phyloP scores from a whole-genome alignment of 768 basidiomycete species.

The Gloeophyllum trabeum region DNA sequence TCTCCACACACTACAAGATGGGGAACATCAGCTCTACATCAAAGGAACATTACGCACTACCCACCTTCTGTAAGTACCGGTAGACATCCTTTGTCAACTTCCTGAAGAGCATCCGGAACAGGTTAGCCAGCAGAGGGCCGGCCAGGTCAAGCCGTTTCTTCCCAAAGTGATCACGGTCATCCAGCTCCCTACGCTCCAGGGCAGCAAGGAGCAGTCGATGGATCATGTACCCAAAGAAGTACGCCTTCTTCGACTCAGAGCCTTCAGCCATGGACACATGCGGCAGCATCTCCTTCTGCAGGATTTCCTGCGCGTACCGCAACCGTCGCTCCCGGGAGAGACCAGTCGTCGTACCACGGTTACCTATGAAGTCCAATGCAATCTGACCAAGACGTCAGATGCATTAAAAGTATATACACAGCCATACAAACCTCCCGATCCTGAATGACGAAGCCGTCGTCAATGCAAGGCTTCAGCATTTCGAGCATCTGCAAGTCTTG shows the following conservation, averaged over 20 bases:
- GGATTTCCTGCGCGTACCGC: constrained; percentile 92
- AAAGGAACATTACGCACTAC: no score
- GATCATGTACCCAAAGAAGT: constrained; percentile 99
- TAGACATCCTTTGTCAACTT: constrained; percentile 97
- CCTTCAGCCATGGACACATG: constrained; percentile 95
- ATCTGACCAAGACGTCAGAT: constrained; percentile 19
- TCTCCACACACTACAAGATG: constrained; percentile 77
- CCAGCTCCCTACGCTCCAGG: constrained; percentile 87
- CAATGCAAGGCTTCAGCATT: constrained; percentile 96
- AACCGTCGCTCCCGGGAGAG: constrained; percentile 88
- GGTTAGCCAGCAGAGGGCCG: constrained; percentile 89
- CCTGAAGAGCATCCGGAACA: constrained; percentile 96
- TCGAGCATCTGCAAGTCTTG: constrained; percentile 94
- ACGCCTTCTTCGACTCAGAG: constrained; percentile 96
- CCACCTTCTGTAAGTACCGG: constrained; percentile 91
- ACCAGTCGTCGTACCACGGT: constrained; percentile 91
- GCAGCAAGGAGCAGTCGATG: constrained; percentile 91
- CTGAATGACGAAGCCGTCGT: constrained; percentile 97
- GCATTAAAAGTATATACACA: background rate
- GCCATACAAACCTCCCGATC: constrained; percentile 66
- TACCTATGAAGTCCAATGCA: constrained; percentile 95
- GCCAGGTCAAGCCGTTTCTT: constrained; percentile 96
- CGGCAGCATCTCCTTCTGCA: constrained; percentile 98
- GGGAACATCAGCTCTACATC: background rate
- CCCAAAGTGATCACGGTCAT: constrained; percentile 99